These are phyloP conservation scores for Colletotrichum sp. DNA, from an alignment of 2,329 filamentous ascomycete species.

Conservation along the genomic window DNA sequence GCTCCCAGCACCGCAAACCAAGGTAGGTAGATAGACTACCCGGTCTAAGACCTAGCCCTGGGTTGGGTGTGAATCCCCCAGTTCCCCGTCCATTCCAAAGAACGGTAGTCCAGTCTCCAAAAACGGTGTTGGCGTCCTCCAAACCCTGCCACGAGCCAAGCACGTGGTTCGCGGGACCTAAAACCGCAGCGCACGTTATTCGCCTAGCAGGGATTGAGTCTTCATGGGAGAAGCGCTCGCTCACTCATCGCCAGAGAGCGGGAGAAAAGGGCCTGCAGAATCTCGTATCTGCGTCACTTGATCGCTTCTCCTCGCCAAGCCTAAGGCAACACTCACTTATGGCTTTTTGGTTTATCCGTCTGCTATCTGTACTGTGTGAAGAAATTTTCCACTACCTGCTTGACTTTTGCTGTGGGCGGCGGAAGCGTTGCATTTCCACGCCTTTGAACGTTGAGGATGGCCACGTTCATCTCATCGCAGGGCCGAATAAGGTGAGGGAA, in stretches of 20 bases:
- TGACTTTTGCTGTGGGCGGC: not conserved
- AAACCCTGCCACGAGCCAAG: not conserved
- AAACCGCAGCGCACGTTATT: not conserved
- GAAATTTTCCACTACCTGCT: not conserved
- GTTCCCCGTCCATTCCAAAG: not conserved
- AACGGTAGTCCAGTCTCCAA: not conserved
- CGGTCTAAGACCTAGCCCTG: not conserved
- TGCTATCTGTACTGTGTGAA: not conserved
- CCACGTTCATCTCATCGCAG: not conserved
- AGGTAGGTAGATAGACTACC: not conserved
- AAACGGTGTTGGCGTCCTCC: not conserved
- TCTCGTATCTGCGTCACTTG: not conserved
- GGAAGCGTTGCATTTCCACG: not conserved
- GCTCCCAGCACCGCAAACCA: not conserved
- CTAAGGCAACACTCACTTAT: not conserved
- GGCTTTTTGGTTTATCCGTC: not conserved
- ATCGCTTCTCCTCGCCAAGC: not conserved
- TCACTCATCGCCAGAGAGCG: not conserved
- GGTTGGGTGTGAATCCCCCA: not conserved
- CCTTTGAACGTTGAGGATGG: not conserved
- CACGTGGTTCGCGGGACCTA: not conserved
- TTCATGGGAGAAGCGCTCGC: not conserved
- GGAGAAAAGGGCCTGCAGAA: not conserved
- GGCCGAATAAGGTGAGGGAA: not conserved
- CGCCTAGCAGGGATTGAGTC: accelerated